Conservation (phyloP, 768 basidiomycete species). For the Hypholoma sublateritium region DNA sequence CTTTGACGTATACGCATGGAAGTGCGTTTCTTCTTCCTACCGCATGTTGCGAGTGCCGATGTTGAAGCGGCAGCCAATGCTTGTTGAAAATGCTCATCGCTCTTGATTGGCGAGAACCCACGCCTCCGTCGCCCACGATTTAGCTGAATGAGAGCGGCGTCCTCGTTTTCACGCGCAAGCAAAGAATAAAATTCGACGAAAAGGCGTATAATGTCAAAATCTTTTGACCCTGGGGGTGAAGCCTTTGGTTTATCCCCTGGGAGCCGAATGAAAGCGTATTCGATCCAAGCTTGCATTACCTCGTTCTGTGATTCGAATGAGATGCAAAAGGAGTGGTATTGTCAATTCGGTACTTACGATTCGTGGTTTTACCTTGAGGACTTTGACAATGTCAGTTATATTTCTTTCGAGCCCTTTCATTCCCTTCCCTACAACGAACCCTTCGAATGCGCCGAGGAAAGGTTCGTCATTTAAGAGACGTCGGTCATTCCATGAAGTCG, state of each 20-base stretch:
- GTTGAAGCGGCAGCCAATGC: no score
- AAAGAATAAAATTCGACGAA: not conserved
- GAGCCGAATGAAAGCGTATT: not conserved
- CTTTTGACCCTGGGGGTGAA: not conserved
- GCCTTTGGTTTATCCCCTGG: not conserved
- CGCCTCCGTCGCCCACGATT: not conserved
- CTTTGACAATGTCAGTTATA: not conserved
- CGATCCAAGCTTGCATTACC: constrained; percentile 3
- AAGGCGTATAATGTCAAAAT: not conserved
- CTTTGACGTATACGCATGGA: no score
- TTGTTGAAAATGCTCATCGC: no score
- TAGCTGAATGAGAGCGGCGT: not conserved
- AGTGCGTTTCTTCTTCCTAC: no score
- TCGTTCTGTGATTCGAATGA: not conserved
- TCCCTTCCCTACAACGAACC: not conserved
- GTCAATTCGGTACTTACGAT: not conserved
- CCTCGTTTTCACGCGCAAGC: not conserved
- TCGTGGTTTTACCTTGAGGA: not conserved
- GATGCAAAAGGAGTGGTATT: not conserved
- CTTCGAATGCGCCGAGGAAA: constrained; percentile 8
- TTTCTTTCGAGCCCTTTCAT: not conserved
- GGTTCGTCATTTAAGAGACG: constrained; percentile 22
- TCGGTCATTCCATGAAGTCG: constrained; percentile 23
- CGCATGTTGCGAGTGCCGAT: no score
- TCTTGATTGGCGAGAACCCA: not conserved